Evolutionary conservation across 2,329 filamentous ascomycete species (phyloP).

Genomic region (Sporothrix dimorphospora): DNA sequence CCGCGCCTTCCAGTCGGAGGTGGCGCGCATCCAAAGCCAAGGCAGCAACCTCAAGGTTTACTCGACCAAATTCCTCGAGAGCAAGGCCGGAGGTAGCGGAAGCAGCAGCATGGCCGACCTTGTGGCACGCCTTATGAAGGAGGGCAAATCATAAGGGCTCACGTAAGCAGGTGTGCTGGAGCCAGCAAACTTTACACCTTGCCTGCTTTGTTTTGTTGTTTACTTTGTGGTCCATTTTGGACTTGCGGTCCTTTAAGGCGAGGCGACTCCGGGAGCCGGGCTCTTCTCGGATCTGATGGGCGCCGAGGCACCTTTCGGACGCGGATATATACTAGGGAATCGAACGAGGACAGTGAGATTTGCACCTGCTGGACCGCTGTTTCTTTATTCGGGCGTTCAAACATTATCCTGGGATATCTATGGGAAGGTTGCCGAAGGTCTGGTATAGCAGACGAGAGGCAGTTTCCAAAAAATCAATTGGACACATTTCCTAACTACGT

Average conservation of each 20-base stretch:
- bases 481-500: background rate
- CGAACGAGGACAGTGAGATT: background rate
- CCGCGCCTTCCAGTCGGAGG: constrained; percentile 80
- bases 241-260: too few relatives aligned
- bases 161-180: background rate
- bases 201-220: background rate
- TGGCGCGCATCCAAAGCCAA: constrained; percentile 66
- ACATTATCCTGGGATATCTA: background rate
- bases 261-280: background rate
- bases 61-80: constrained; percentile 48
- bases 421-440: background rate
- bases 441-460: background rate
- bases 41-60: constrained; percentile 49
- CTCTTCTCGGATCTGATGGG: background rate
- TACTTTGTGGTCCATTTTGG: background rate
- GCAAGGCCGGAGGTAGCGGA: background rate
- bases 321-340: background rate
- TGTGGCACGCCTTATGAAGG: constrained; percentile 6
- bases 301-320: background rate
- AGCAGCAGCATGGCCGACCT: constrained; percentile 2
- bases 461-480: background rate
- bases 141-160: background rate
- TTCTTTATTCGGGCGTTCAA: background rate
- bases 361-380: background rate
- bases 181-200: background rate